Evolutionary conservation across 208 protist species (phyloP).

Genomic region (Leishmania martiniquensis): DNA sequence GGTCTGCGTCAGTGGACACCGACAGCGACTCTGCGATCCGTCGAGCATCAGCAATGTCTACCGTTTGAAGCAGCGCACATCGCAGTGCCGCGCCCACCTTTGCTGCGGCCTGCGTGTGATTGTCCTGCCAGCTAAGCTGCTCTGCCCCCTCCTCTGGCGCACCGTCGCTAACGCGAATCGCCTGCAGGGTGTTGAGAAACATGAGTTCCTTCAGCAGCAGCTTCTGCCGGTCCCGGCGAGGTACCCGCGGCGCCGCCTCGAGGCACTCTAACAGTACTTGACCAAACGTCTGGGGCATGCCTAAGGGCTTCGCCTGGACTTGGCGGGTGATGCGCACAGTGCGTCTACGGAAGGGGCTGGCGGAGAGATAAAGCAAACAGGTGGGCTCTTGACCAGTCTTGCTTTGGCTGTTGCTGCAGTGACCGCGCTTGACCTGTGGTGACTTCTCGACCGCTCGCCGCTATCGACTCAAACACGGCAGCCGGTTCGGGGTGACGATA

Average conservation of each 20-base stretch:
- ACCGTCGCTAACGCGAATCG: not conserved
- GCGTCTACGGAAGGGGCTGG: not conserved
- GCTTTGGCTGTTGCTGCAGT: not conserved
- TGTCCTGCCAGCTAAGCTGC: not conserved
- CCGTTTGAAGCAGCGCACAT: slow-evolving; percentile 21
- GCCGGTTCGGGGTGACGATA: not conserved
- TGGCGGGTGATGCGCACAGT: not conserved
- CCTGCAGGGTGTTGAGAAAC: slow-evolving; percentile 13
- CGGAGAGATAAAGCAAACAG: not conserved
- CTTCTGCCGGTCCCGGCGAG: slow-evolving; percentile 28
- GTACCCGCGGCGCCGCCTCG: slow-evolving; percentile 15
- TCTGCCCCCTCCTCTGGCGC: not conserved
- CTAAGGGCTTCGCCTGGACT: not conserved
- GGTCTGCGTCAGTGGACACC: slow-evolving; percentile 32
- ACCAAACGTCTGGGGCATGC: slow-evolving; percentile 23
- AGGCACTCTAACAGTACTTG: slow-evolving; percentile 30
- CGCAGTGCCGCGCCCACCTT: slow-evolving; percentile 21
- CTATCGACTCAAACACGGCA: not conserved
- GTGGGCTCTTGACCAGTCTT: not conserved
- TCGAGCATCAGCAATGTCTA: slow-evolving; percentile 31
- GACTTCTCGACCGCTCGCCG: not conserved
- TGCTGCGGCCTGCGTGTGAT: slow-evolving; percentile 7
- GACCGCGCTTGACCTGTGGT: not conserved
- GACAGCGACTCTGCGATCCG: slow-evolving; percentile 34
- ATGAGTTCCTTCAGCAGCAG: slow-evolving; percentile 33